phyloP scores from a whole-genome alignment of 1,139 yeast species.

The Suhomyces anneliseae region DNA sequence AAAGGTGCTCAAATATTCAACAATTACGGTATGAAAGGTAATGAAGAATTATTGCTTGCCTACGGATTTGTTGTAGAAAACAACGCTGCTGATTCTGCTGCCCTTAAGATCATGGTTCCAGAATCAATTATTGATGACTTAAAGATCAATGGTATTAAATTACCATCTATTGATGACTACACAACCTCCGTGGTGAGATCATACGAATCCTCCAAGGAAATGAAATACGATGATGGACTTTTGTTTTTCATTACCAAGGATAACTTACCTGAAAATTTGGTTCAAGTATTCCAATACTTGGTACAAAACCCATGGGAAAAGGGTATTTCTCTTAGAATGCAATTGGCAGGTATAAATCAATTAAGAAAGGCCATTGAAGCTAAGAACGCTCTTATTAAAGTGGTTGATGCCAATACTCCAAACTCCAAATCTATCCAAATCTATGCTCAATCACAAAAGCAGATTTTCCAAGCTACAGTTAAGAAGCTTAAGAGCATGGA shows the following conservation, averaged over 20 bases:
- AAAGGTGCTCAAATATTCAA: conserved; percentile 59
- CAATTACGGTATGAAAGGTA: conserved; percentile 85
- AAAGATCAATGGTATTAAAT: conserved; percentile 36
- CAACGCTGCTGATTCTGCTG: conserved; percentile 64
- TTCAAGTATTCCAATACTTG: conserved; percentile 53
- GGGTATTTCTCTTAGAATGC: conserved; percentile 48
- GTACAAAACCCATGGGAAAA: conserved; percentile 47
- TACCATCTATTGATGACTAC: conserved; percentile 51
- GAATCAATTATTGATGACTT: conserved; percentile 32
- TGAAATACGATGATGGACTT: conserved; percentile 34
- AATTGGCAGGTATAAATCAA: conserved; percentile 60
- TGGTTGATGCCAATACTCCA: conserved; percentile 28
- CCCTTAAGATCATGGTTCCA: conserved; percentile 55
- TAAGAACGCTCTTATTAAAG: conserved; percentile 32
- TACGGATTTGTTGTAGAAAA: conserved; percentile 69
- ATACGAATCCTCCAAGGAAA: conserved; percentile 13
- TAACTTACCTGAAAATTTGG: conserved; percentile 46
- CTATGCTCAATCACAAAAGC: conserved; percentile 44
- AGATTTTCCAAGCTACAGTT: conserved; percentile 43
- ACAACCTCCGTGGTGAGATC: conserved; percentile 38
- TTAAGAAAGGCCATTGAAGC: conserved; percentile 51
- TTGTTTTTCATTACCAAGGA: conserved; percentile 41
- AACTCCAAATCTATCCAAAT: conserved; percentile 13
- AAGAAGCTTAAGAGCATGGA: conserved; percentile 52
- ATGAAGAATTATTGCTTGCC: conserved; percentile 66